Evolutionary conservation across 441 rosid species (phyloP), one percentile per base, ranked within the genome.

Genomic region (Arabidopsis lyrata): DNA sequence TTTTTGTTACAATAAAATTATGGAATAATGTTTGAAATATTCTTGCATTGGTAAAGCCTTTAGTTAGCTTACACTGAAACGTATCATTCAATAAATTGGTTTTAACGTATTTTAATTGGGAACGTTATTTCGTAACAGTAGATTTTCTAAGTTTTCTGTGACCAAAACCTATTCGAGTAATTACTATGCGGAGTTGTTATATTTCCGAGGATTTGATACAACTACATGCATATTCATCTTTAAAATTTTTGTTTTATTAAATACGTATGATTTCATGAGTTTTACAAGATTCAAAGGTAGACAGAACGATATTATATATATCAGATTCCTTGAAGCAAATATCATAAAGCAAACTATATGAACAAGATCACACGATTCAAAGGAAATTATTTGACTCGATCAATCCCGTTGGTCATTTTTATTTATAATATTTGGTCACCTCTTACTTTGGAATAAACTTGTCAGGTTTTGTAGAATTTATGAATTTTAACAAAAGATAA

Each of bases 41-140:
- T 62, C 31, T 69, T 45, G 20, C 70, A 68, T 16, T 13, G 44
- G 45, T 38, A 39, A 74, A 49, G 47, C 47, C 34, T 47, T 20
- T 34, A 5, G 12, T 11, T 44, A 41, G 38, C 16, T 47, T 64
- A 31, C 62, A 8, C 54, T 9, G 41, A 70, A 77, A 61, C 73
- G 77, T 52, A 72, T 52, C 49, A 41, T 22, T 70, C 55, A 57
- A 48, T 58, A 57, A 63, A 64, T 70, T 38, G 14, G 36, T n/a
- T 42, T 41, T 32, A 34, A 14, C 1, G 39, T 8, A 8, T 2
- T 22, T 42, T 11, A 54, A 35, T 39, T 18, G 13, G 54, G 64
- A 63, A 39, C 60, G 53, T 76, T 76, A 70, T 47, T 36, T 57
- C 29, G 29, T 47, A 70, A 48, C 45, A 35, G 14, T 68, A 5